Percentiles rank a stretch among this genome's conserved stretches.
Evolutionary conservation across 1,139 yeast species (phyloP).

Genomic region (Saccharomyces hybrid): DNA sequence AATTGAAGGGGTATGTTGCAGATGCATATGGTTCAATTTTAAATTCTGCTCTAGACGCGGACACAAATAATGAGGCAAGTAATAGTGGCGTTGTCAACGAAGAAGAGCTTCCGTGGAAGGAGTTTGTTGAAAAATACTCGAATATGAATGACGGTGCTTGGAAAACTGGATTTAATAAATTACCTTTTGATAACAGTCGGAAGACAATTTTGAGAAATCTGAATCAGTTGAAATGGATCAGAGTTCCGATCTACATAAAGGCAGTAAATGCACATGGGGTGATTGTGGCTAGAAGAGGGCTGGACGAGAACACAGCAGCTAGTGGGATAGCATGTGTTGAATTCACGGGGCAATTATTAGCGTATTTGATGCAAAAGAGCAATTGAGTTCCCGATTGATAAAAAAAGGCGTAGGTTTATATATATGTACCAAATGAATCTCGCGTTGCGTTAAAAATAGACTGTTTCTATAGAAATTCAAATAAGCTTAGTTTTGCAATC

Average conservation of each 20-base stretch:
- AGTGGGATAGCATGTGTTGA: constrained; percentile 27
- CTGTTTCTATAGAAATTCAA: neutral
- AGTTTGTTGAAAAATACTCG: constrained; percentile 25
- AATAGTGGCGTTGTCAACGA: constrained; percentile 51
- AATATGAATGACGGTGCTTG: constrained; percentile 10
- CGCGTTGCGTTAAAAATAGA: neutral
- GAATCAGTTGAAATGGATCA: constrained; percentile 52
- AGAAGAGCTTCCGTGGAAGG: constrained; percentile 17
- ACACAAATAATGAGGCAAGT: constrained; percentile 5
- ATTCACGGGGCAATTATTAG: constrained; percentile 23
- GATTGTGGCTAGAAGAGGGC: constrained; percentile 61
- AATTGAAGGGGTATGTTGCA: constrained; percentile 19
- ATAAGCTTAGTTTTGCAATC: neutral
- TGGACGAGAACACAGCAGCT: constrained; percentile 28
- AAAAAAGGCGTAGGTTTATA: neutral
- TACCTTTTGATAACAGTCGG: constrained; percentile 41
- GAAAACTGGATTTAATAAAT: constrained; percentile 14
- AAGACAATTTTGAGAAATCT: constrained; percentile 42
- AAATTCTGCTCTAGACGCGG: constrained; percentile 7
- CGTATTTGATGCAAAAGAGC: constrained; percentile 12
- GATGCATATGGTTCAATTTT: constrained; percentile 20
- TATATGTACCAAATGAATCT: neutral
- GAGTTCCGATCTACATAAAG: constrained; percentile 57
- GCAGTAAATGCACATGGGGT: constrained; percentile 71
- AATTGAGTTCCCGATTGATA: constrained; percentile 2